A percentile compares a stretch with the other conserved stretches of the same genome.
Evolutionary conservation across 192 early-diverging fungal genomes (phyloP).

Genomic region (Coemansia biformis): DNA sequence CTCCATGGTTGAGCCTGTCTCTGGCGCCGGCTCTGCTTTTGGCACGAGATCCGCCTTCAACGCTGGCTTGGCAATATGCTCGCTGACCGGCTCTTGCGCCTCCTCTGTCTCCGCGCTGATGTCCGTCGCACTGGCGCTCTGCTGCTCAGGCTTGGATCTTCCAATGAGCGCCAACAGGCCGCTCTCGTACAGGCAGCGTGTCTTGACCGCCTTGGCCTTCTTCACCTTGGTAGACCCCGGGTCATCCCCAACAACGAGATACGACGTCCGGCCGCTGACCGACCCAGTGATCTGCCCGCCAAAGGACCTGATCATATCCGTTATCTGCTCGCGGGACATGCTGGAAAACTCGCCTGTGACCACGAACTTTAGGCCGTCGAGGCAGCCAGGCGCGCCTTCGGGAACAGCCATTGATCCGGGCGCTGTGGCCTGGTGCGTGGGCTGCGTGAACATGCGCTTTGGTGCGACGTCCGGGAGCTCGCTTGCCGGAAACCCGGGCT

Average conservation of each 20-base stretch:
- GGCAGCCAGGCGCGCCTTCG: slow-evolving; percentile 66
- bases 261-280: slow-evolving; percentile 78
- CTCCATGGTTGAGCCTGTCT: too few relatives aligned
- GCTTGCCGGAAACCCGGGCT: slow-evolving; percentile 27
- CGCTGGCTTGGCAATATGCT: too few relatives aligned
- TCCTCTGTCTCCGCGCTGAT: slow-evolving; percentile 1
- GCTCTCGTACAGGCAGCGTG: slow-evolving; percentile 77
- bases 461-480: slow-evolving; percentile 30
- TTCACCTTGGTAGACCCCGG: slow-evolving; percentile 78
- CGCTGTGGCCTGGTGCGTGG: slow-evolving; percentile 30
- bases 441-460: slow-evolving; percentile 22
- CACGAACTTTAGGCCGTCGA: slow-evolving; percentile 76
- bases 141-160: slow-evolving; percentile 25
- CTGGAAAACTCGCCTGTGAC: slow-evolving; percentile 84
- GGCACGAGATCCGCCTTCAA: too few relatives aligned
- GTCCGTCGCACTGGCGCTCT: not conserved
- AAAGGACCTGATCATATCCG: slow-evolving; percentile 82
- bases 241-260: slow-evolving; percentile 80
- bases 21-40: too few relatives aligned
- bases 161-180: slow-evolving; percentile 75
- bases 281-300: slow-evolving; percentile 73
- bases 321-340: slow-evolving; percentile 67
- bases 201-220: slow-evolving; percentile 66
- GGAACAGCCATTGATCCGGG: slow-evolving; percentile 68
- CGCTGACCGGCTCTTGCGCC: not conserved